A percentile compares a stretch with the other conserved stretches of the same genome.
phyloP scores from a whole-genome alignment of 805 yeast genomes.

The Kluyveromyces aestuarii region DNA sequence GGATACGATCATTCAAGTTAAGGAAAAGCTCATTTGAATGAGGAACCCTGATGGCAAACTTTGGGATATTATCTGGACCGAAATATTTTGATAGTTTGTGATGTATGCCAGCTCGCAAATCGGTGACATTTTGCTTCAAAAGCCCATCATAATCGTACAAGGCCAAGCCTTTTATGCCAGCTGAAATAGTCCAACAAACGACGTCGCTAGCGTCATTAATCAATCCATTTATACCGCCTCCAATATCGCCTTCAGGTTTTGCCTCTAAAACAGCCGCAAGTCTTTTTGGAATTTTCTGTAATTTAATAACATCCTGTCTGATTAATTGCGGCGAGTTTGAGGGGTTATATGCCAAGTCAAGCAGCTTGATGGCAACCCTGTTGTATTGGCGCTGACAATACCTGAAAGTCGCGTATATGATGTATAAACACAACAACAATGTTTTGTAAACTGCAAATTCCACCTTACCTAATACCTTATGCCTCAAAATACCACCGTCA shows the following conservation, averaged over 20 bases:
- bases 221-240: conserved; percentile 81
- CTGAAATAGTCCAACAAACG: conserved; percentile 79
- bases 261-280: conserved; percentile 68
- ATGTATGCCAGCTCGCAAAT: conserved; percentile 46
- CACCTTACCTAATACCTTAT: conserved; percentile 10
- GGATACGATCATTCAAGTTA: conserved; percentile 18
- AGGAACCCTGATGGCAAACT: conserved; percentile 54
- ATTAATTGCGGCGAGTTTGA: conserved; percentile 77
- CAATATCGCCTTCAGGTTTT: conserved; percentile 71
- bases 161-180: conserved; percentile 66
- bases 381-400: conserved; percentile 44
- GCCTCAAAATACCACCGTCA: conserved; percentile 7
- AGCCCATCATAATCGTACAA: conserved; percentile 76
- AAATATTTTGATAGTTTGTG: conserved; percentile 60
- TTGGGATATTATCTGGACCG: conserved; percentile 62
- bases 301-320: conserved; percentile 66
- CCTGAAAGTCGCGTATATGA: conserved; percentile 47
- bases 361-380: conserved; percentile 44
- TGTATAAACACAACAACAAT: conserved; percentile 42
- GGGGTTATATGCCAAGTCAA: conserved; percentile 57
- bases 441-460: conserved; percentile 34
- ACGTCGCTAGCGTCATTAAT: conserved; percentile 70
- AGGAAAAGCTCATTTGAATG: conserved; percentile 45
- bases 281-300: conserved; percentile 69
- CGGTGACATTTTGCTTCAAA: conserved; percentile 45